A percentile compares a stretch with the other conserved stretches of the same genome.
Conservation (phyloP, 2,329 filamentous ascomycete genomes). For the Aspergillus texensis region DNA sequence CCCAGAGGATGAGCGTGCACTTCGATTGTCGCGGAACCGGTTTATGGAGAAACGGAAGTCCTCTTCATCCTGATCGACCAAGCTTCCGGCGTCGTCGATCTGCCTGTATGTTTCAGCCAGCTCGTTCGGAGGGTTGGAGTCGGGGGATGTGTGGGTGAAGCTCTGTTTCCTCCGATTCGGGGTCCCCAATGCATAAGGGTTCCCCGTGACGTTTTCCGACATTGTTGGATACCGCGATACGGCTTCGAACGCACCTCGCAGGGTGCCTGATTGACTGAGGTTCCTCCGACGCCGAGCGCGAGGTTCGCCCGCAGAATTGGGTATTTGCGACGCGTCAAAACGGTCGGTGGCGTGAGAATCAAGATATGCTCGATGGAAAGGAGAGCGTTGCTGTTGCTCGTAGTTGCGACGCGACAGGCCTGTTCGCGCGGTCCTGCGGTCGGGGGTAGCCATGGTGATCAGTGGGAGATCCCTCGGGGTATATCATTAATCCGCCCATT, state of each 20-base stretch:
- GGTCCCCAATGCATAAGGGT: slow-evolving; percentile 21
- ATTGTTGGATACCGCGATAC: slow-evolving; percentile 33
- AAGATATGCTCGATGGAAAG: slow-evolving; percentile 33
- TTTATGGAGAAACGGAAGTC: slow-evolving; percentile 16
- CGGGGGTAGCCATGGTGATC: slow-evolving; percentile 37
- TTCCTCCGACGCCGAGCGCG: slow-evolving; percentile 33
- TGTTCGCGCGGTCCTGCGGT: slow-evolving; percentile 30
- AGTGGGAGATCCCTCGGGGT: slow-evolving; percentile 8
- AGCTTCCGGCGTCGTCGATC: slow-evolving; percentile 42
- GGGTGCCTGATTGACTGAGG: slow-evolving; percentile 40
- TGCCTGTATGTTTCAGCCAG: slow-evolving; percentile 42
- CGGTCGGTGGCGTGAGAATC: slow-evolving; percentile 30
- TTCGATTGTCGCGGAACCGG: slow-evolving; percentile 18
- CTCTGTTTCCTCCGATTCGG: slow-evolving; percentile 34
- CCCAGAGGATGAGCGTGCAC: slow-evolving; percentile 29
- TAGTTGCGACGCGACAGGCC: slow-evolving; percentile 34
- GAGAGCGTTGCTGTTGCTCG: slow-evolving; percentile 32
- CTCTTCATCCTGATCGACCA: slow-evolving; percentile 39
- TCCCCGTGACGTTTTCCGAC: slow-evolving; percentile 23
- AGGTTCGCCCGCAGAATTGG: slow-evolving; percentile 32
- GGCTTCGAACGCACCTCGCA: slow-evolving; percentile 44
- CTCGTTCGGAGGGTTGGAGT: slow-evolving; percentile 43
- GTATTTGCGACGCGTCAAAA: slow-evolving; percentile 31
- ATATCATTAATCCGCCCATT: slow-evolving; percentile 12
- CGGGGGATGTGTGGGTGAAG: slow-evolving; percentile 32